These are phyloP conservation scores for Eucalyptus urophylla DNA, from an alignment of 345 rosid genomes.

Conservation along the genomic window DNA sequence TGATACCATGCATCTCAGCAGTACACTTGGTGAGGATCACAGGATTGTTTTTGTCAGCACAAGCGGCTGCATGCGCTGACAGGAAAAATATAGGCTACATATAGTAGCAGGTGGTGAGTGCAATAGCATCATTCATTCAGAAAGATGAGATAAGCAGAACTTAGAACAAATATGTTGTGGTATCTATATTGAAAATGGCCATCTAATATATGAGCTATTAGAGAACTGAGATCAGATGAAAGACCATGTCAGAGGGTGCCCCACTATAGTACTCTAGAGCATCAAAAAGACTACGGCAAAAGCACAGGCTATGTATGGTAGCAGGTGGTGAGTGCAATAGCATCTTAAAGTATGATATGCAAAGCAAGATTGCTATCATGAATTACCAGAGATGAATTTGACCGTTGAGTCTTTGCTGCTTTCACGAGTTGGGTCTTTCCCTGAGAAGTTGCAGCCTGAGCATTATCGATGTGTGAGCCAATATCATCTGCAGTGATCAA, in stretches of 20 bases:
- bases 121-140: background rate
- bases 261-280: background rate
- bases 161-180: background rate
- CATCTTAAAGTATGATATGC: background rate
- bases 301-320: background rate
- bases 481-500: conserved; percentile 61
- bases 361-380: background rate
- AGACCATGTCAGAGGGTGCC: background rate
- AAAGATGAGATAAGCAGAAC: background rate
- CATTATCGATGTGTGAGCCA: conserved; percentile 55
- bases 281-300: no score
- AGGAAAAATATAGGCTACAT: background rate
- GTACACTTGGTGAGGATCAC: background rate
- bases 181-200: background rate
- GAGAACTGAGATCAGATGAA: background rate
- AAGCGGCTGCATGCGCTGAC: background rate
- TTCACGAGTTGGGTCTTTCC: conserved; percentile 65
- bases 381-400: conserved; percentile 87
- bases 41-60: background rate
- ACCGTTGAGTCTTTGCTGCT: conserved; percentile 78
- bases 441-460: conserved; percentile 68
- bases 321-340: no score
- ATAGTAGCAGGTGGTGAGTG: background rate
- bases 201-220: background rate
- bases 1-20: background rate